Conservation (phyloP, 257 asterid genomes). For the Linaria vulgaris region DNA sequence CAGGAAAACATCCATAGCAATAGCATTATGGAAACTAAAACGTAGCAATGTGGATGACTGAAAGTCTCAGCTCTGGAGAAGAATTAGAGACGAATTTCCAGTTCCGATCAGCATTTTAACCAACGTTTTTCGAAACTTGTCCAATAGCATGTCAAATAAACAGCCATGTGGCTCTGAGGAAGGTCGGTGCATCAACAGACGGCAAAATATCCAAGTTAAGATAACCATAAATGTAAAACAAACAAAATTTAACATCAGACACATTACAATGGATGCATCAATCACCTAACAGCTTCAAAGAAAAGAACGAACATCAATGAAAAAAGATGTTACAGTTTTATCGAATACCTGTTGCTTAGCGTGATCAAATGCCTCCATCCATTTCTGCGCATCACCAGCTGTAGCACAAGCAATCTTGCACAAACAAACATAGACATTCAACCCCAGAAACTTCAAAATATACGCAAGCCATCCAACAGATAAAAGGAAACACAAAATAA, state of each 20-base stretch:
- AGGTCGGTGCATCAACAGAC: conserved; percentile 7
- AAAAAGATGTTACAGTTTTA: conserved; percentile 2
- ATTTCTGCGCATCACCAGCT: conserved; percentile 76
- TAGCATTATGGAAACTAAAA: too few species aligned
- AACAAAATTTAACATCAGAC: conserved; percentile 3
- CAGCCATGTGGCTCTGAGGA: conserved; percentile 8
- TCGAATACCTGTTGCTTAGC: conserved; percentile 85
- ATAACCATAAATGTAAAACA: conserved; percentile 19
- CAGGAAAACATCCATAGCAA: too few species aligned
- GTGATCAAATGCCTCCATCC: conserved; percentile 98
- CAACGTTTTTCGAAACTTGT: too few species aligned
- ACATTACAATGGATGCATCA: neutral
- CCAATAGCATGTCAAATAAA: neutral
- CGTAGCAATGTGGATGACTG: too few species aligned
- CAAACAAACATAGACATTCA: conserved; percentile 29
- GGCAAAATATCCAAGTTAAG: conserved; percentile 16
- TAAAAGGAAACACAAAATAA: neutral
- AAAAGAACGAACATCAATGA: neutral
- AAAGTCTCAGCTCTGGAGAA: too few species aligned
- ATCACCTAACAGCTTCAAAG: neutral
- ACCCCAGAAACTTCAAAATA: conserved; percentile 21
- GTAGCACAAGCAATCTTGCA: conserved; percentile 91
- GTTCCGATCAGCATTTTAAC: too few species aligned
- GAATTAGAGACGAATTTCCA: too few species aligned
- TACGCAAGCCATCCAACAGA: too few species aligned